Evolutionary conservation across 495 filamentous ascomycete genomes (phyloP), one percentile per base, ranked within the genome.

Genomic region (Hamigera avellanea): DNA sequence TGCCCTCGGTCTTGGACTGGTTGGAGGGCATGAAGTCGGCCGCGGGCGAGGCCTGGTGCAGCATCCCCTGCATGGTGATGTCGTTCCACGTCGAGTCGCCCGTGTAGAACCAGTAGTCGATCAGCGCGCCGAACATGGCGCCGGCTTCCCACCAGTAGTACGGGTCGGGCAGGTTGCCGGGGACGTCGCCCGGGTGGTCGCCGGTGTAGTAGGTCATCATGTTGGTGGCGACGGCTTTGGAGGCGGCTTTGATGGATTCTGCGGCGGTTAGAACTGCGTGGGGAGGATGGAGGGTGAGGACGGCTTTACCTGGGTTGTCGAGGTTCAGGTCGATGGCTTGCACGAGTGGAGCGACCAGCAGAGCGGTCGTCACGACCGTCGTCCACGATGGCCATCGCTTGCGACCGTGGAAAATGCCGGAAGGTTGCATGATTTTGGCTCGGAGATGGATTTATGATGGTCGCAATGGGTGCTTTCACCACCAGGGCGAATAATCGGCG

Each of bases 61-160:
- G 42, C 53, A 76, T 53, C 2, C 61, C 72, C 52, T 71, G 56
- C 12, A 50, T 60, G 6, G 64, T 58, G 32, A 66, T 61, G 2
- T 53, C 52, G 37, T 73, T 72, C 52, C 71, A 76, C n/a, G 56
- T 63, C 4, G 45, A 41, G 44, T 77, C 73, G 33, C 65, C 69
- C 5, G 69, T 76, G 50, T 67, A 78, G 33, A 70, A 63, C 61
- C 62, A 72, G 54, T 72, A 76, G 33, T 69, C 57, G 4, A 73
- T 51, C 29, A 75, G 43, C 8, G 59, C 50, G 21, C 64, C 52
- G 33, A 70, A 73, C 33, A 74, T 65, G 39, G 58, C 62, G 4
- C 65, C 66, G n/a, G 59, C 62, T 41, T 70, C 61, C 57, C 67
- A 72, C 61, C 59, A 62, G 14, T 58, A 53, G 16, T 52, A 30